Conservation (phyloP, 495 filamentous ascomycete genomes). For the Neurospora sp. region DNA sequence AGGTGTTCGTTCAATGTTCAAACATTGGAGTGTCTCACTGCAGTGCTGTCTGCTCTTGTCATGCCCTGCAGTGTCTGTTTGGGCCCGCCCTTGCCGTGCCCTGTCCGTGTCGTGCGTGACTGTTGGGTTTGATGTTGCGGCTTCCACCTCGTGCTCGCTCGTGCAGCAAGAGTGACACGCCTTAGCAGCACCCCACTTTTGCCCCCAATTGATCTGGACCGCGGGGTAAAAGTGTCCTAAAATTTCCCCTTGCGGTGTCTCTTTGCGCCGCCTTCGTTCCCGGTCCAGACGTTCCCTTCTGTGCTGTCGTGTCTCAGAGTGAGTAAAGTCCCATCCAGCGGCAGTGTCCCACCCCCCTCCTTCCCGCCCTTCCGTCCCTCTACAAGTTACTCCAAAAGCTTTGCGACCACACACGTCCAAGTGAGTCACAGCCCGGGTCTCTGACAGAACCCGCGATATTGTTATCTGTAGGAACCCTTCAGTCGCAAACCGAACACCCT, state of each 20-base stretch:
- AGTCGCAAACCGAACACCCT: neutral
- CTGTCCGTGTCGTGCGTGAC: neutral
- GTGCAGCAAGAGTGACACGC: neutral
- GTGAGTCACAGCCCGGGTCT: conserved; percentile 21
- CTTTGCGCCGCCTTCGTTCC: neutral
- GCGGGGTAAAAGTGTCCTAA: neutral
- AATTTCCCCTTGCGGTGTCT: neutral
- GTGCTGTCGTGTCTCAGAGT: neutral
- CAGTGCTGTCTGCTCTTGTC: neutral
- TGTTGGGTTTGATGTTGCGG: neutral
- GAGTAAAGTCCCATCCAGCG: neutral
- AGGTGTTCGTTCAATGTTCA: neutral
- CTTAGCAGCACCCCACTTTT: neutral
- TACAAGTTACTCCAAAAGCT: neutral
- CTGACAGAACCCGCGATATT: neutral
- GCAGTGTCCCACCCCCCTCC: neutral
- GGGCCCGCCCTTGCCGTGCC: neutral
- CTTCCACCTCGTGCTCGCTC: neutral
- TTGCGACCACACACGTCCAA: neutral
- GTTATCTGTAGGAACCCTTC: neutral
- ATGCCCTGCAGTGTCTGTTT: too few relatives aligned
- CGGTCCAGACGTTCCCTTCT: neutral
- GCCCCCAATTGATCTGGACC: neutral
- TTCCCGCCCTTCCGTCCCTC: neutral
- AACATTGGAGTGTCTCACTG: neutral